Conservation (phyloP, 2,329 filamentous ascomycete species). For the Epichloe sibirici region DNA sequence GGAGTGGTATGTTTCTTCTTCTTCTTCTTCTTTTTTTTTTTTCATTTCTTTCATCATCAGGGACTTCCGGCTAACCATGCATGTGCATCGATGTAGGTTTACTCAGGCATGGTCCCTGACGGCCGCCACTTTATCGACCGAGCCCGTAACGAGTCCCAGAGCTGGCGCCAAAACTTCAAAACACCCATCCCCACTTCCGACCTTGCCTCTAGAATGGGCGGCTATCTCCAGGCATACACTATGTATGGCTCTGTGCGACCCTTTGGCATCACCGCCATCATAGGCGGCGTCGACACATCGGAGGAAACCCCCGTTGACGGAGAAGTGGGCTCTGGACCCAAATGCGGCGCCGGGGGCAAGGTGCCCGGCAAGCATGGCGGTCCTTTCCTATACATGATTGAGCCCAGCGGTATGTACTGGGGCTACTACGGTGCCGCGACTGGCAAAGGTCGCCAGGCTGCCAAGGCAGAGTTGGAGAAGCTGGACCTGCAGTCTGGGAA, state of each 20-base stretch:
- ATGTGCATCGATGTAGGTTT: constrained; percentile 50
- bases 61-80: neutral
- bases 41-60: no score
- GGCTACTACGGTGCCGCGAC: constrained; percentile 97
- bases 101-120: constrained; percentile 87
- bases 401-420: constrained; percentile 95
- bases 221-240: constrained; percentile 94
- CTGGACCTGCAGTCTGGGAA: constrained; percentile 70
- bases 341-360: constrained; percentile 73
- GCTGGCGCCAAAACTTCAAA: constrained; percentile 91
- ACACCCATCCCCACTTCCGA: constrained; percentile 80
- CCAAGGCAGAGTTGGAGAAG: constrained; percentile 98
- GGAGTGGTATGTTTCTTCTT: constrained; percentile 58
- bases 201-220: constrained; percentile 84
- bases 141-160: constrained; percentile 83
- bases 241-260: constrained; percentile 94
- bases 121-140: constrained; percentile 90
- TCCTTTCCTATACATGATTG: constrained; percentile 96
- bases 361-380: constrained; percentile 65
- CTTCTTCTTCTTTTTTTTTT: neutral
- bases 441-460: constrained; percentile 90
- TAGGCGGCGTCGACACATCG: constrained; percentile 89
- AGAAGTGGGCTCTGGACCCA: constrained; percentile 73
- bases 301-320: constrained; percentile 80
- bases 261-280: constrained; percentile 90